These are phyloP conservation scores for Podospora bellae-mahoneyi DNA, from an alignment of 495 filamentous ascomycete species.

Conservation along the genomic window DNA sequence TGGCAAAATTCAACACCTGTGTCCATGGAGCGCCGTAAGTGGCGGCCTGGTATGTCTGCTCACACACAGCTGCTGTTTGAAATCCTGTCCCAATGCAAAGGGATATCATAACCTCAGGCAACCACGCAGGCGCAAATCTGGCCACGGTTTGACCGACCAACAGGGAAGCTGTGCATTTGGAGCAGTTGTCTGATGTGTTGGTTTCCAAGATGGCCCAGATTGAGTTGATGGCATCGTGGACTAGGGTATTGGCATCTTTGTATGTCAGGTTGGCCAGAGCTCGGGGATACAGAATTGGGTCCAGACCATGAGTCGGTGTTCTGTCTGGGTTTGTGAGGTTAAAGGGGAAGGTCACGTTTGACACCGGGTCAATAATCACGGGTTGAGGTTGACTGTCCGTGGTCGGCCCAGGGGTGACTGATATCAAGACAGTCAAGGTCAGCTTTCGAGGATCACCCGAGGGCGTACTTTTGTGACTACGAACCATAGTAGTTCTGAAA, in stretches of 20 bases:
- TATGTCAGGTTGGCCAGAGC: constrained; percentile 42
- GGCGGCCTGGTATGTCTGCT: constrained; percentile 42
- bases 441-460: background rate
- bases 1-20: constrained; percentile 53
- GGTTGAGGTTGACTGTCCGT: constrained; percentile 52
- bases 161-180: constrained; percentile 52
- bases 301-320: constrained; percentile 46
- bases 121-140: constrained; percentile 43
- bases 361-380: constrained; percentile 52
- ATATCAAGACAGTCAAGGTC: background rate
- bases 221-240: constrained; percentile 40
- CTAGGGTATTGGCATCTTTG: constrained; percentile 39
- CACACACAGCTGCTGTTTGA: constrained; percentile 43
- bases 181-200: constrained; percentile 42
- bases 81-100: constrained; percentile 49
- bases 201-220: constrained; percentile 46
- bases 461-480: background rate
- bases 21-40: constrained; percentile 56
- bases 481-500: constrained; percentile 50
- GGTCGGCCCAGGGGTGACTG: background rate
- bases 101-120: constrained; percentile 50
- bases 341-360: constrained; percentile 55
- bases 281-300: constrained; percentile 50
- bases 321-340: constrained; percentile 55
- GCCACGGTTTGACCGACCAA: constrained; percentile 50